phyloP scores from a whole-genome alignment of 495 filamentous ascomycete species.

The Viridothelium virens region DNA sequence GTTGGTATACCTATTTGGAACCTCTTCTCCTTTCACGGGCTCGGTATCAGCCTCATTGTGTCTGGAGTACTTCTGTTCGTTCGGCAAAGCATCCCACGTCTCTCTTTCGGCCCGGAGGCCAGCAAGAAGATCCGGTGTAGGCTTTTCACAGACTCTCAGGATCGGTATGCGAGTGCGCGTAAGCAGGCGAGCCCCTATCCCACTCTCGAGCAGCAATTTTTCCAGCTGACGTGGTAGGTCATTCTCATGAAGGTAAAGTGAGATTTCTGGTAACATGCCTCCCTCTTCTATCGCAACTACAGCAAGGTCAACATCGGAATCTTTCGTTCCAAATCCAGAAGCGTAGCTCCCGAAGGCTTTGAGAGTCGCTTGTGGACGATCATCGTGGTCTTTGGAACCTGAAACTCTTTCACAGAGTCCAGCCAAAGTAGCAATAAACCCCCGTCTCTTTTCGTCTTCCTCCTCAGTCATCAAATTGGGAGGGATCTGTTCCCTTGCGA shows the following conservation, averaged over 20 bases:
- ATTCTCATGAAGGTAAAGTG: conserved; percentile 25
- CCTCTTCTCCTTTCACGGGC: conserved; percentile 18
- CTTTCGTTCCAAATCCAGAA: conserved; percentile 64
- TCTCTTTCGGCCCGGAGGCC: conserved; percentile 48
- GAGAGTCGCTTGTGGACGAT: conserved; percentile 45
- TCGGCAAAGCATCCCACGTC: conserved; percentile 48
- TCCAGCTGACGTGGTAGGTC: conserved; percentile 55
- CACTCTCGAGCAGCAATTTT: conserved; percentile 58
- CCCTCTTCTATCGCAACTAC: conserved; percentile 44
- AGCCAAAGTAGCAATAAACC: conserved; percentile 51
- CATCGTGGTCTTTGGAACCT: conserved; percentile 38
- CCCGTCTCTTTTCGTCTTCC: conserved; percentile 57
- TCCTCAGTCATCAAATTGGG: conserved; percentile 29
- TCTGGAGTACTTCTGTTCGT: conserved; percentile 28
- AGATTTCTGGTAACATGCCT: conserved; percentile 20
- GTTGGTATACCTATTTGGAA: neutral
- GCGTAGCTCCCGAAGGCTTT: conserved; percentile 64
- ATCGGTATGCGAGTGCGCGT: conserved; percentile 71
- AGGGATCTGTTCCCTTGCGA: conserved; percentile 27
- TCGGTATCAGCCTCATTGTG: conserved; percentile 18
- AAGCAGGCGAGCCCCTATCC: conserved; percentile 60
- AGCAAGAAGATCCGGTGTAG: conserved; percentile 43
- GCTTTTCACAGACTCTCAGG: conserved; percentile 69
- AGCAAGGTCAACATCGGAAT: conserved; percentile 68
- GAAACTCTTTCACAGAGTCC: conserved; percentile 48